A percentile compares a stretch with the other conserved stretches of the same genome.
phyloP scores from a whole-genome alignment of 352 stramenopile species.

The Globisporangium uncinulatum region DNA sequence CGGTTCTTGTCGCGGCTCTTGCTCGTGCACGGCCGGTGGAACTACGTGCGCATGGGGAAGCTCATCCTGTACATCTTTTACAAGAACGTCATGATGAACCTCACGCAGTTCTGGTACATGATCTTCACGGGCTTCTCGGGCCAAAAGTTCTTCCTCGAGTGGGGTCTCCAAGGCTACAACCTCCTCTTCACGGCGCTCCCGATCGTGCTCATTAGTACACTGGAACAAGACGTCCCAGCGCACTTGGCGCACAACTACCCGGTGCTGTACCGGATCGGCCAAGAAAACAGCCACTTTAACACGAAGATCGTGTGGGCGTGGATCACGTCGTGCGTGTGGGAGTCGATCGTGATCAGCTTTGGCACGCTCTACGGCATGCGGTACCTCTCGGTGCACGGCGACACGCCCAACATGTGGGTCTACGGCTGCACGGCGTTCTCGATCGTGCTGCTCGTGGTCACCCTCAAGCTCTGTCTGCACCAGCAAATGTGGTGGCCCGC shows the following conservation, averaged over 20 bases:
- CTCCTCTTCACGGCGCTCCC: constrained; percentile 82
- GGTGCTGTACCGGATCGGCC: constrained; percentile 76
- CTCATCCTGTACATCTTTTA: constrained; percentile 94
- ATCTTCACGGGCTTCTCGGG: constrained; percentile 87
- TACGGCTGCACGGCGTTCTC: constrained; percentile 93
- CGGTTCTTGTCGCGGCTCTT: constrained; percentile 88
- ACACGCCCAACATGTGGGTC: constrained; percentile 91
- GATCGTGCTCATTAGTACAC: constrained; percentile 77
- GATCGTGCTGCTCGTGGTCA: constrained; percentile 93
- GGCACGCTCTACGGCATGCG: constrained; percentile 77
- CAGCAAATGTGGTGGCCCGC: constrained; percentile 82
- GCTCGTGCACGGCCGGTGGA: constrained; percentile 92
- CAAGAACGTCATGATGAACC: constrained; percentile 95
- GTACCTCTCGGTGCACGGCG: constrained; percentile 71
- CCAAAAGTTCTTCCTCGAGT: constrained; percentile 86
- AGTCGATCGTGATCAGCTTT: constrained; percentile 82
- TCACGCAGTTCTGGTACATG: constrained; percentile 95
- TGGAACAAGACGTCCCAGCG: constrained; percentile 82
- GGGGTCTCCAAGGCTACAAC: constrained; percentile 87
- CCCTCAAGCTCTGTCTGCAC: constrained; percentile 90
- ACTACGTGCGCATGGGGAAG: constrained; percentile 92
- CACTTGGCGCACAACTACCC: constrained; percentile 66
- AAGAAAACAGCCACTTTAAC: constrained; percentile 84
- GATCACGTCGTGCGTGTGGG: constrained; percentile 79
- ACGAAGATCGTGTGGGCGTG: constrained; percentile 78